phyloP scores from a whole-genome alignment of 108 stramenopile genomes.

The Thalassiosira profunda region DNA sequence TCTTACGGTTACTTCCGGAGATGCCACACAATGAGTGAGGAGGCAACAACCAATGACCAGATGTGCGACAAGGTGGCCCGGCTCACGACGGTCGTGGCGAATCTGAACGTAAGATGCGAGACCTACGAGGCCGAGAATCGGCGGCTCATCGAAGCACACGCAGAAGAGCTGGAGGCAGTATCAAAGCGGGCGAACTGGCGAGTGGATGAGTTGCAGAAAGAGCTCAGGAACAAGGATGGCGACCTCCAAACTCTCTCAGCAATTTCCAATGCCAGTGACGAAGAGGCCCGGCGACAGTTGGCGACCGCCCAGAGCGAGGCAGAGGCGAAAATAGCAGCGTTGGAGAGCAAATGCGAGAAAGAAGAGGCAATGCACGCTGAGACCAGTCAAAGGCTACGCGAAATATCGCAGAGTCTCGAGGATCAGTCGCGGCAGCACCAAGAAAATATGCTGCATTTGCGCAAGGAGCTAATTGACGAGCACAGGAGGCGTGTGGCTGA shows the following conservation, averaged over 20 bases:
- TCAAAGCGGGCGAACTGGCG: no score
- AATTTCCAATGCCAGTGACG: slow-evolving; percentile 4
- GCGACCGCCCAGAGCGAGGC: slow-evolving; percentile 1
- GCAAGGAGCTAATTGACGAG: neutral
- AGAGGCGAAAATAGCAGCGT: neutral
- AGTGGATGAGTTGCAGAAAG: no score
- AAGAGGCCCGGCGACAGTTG: slow-evolving; percentile 14
- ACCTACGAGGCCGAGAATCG: no score
- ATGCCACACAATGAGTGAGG: no score
- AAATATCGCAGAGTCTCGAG: slow-evolving; percentile 13
- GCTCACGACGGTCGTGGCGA: no score
- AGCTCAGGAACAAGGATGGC: no score
- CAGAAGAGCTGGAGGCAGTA: no score
- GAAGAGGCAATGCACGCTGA: neutral
- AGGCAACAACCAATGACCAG: no score
- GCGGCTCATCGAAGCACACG: no score
- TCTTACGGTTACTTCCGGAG: no score
- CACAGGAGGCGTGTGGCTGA: neutral
- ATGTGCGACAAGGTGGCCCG: no score
- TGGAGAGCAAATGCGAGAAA: slow-evolving; percentile 2
- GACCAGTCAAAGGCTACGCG: neutral
- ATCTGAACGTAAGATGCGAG: no score
- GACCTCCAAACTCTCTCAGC: slow-evolving; percentile 15
- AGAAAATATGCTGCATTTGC: neutral
- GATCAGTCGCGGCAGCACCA: slow-evolving; percentile 9